Conservation (phyloP, 2,329 filamentous ascomycete genomes). For the Dactylonectria estremocensis region DNA sequence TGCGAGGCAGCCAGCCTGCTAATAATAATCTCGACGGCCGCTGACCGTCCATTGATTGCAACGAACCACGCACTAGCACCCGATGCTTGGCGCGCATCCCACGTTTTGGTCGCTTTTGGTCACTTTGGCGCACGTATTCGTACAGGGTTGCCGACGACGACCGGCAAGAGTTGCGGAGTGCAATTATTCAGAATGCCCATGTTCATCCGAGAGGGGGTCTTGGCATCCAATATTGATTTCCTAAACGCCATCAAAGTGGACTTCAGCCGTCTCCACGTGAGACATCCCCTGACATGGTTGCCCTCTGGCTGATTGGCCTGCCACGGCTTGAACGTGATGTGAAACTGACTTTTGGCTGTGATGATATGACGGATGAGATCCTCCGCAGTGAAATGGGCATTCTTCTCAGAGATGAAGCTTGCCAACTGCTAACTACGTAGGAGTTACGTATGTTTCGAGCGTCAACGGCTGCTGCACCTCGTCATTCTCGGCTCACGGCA, state of each 20-base stretch:
- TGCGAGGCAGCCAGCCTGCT: slow-evolving; percentile 14
- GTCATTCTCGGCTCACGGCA: slow-evolving; percentile 28
- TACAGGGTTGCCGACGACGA: slow-evolving; percentile 15
- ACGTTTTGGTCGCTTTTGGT: not conserved
- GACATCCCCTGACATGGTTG: slow-evolving; percentile 42
- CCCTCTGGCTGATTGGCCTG: slow-evolving; percentile 38
- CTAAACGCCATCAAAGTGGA: slow-evolving; percentile 11
- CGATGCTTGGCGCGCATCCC: slow-evolving; percentile 7
- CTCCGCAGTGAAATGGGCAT: slow-evolving; percentile 5
- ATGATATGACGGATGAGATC: slow-evolving; percentile 35
- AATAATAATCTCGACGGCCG: slow-evolving; percentile 18
- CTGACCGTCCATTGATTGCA: slow-evolving; percentile 1
- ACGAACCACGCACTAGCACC: slow-evolving; percentile 5
- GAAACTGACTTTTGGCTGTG: slow-evolving; percentile 35
- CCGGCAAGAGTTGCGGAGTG: slow-evolving; percentile 3
- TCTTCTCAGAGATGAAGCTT: slow-evolving; percentile 5
- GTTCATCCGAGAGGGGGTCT: slow-evolving; percentile 18
- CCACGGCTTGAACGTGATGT: slow-evolving; percentile 34
- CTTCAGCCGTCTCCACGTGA: slow-evolving; percentile 27
- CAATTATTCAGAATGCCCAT: slow-evolving; percentile 19
- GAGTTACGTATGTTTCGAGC: slow-evolving; percentile 8
- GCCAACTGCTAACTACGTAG: not conserved
- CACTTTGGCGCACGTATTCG: slow-evolving; percentile 18
- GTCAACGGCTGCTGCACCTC: slow-evolving; percentile 13
- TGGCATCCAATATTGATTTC: slow-evolving; percentile 23